Evolutionary conservation across 2,329 filamentous ascomycete genomes (phyloP).

Genomic region (Botryotinia globosa): DNA sequence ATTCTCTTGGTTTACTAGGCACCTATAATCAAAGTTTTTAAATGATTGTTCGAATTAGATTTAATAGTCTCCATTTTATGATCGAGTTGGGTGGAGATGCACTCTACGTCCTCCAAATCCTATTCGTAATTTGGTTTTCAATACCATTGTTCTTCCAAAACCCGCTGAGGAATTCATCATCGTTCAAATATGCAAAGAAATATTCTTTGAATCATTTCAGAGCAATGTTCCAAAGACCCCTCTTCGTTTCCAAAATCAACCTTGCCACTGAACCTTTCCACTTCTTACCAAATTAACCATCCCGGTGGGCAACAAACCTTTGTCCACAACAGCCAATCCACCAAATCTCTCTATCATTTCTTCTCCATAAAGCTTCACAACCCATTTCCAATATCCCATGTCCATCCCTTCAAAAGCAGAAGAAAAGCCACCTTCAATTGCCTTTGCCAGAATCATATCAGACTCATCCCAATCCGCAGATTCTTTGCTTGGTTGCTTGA

Average conservation of each 20-base stretch:
- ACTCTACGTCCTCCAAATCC: too few relatives aligned
- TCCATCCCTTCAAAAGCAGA: constrained; percentile 15
- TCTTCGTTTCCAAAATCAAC: constrained; percentile 23
- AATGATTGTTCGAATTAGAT: background rate
- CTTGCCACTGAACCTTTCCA: constrained; percentile 42
- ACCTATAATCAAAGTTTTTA: background rate
- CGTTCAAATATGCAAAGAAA: background rate
- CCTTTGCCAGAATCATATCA: constrained; percentile 19
- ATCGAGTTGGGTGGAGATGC: background rate
- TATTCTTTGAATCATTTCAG: background rate
- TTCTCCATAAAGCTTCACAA: constrained; percentile 41
- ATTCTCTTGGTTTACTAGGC: background rate
- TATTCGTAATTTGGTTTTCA: background rate
- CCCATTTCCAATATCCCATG: constrained; percentile 42
- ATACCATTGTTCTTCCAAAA: background rate
- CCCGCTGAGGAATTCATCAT: background rate
- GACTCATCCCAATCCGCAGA: constrained; percentile 30
- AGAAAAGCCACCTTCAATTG: constrained; percentile 6
- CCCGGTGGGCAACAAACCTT: constrained; percentile 43
- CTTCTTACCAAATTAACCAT: constrained; percentile 42
- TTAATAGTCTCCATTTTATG: background rate
- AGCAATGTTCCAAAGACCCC: background rate
- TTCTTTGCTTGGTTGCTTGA: constrained; percentile 32
- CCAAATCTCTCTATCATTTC: constrained; percentile 44
- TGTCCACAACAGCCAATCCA: constrained; percentile 42